Evolutionary conservation across 2,329 filamentous ascomycete species (phyloP).

Genomic region (Trichoderma pleuroti): DNA sequence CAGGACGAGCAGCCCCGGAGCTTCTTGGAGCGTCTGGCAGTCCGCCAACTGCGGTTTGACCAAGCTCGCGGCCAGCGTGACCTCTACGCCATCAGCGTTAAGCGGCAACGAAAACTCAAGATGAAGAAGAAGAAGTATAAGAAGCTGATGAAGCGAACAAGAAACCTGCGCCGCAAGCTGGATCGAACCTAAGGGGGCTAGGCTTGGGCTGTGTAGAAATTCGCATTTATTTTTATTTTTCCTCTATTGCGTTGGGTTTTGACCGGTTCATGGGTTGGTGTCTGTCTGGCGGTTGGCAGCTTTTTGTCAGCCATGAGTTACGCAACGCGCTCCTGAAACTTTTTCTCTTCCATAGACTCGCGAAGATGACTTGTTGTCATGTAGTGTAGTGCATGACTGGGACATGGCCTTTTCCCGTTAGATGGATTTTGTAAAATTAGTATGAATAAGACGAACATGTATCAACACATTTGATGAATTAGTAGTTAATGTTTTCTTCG

Average conservation of each 20-base stretch:
- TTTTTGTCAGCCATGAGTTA: constrained; percentile 27
- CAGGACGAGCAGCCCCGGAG: constrained; percentile 47
- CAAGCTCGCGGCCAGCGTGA: constrained; percentile 48
- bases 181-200: constrained; percentile 54
- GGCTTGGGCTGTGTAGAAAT: constrained; percentile 27
- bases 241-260: constrained; percentile 25
- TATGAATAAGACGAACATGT: constrained; percentile 18
- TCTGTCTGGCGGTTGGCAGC: constrained; percentile 30
- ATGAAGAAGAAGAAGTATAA: constrained; percentile 99
- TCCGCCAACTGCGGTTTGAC: constrained; percentile 59
- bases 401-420: constrained; percentile 7
- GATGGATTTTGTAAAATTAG: constrained; percentile 11
- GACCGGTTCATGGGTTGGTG: constrained; percentile 28
- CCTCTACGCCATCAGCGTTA: constrained; percentile 86
- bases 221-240: constrained; percentile 22
- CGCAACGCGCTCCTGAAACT: constrained; percentile 31
- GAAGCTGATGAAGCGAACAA: constrained; percentile 93
- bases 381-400: constrained; percentile 7
- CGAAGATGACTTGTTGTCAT: constrained; percentile 34
- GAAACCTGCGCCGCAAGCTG: constrained; percentile 81
- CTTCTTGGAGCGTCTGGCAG: constrained; percentile 69
- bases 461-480: background rate
- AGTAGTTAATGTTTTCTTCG: background rate
- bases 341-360: constrained; percentile 33
- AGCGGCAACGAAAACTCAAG: constrained; percentile 87